Conservation (phyloP, 2,329 filamentous ascomycete genomes). For the Paecilomyces niveus region DNA sequence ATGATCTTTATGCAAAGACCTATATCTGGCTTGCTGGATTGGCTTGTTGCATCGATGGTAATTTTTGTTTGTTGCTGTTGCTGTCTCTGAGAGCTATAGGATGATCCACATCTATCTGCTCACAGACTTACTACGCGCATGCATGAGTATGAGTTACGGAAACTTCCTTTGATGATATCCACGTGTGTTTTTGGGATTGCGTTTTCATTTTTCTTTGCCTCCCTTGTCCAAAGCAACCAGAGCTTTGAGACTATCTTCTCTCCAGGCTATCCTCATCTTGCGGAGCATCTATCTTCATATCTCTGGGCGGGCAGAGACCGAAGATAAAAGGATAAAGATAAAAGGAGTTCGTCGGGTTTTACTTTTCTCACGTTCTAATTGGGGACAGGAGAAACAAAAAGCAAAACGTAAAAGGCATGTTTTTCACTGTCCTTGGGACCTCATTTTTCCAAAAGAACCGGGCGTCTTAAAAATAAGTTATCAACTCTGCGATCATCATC, state of each 20-base stretch:
- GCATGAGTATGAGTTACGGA: constrained; percentile 1
- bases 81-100: background rate
- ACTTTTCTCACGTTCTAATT: background rate
- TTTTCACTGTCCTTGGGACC: background rate
- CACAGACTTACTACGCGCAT: background rate
- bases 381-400: background rate
- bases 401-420: background rate
- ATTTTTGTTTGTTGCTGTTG: constrained; percentile 18
- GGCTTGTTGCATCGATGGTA: constrained; percentile 7
- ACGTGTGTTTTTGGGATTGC: background rate
- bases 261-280: background rate
- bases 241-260: background rate
- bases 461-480: background rate
- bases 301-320: background rate
- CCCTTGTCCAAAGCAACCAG: background rate
- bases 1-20: constrained; percentile 8
- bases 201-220: background rate
- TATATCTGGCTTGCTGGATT: constrained; percentile 6
- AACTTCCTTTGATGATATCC: background rate
- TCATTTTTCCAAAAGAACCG: background rate
- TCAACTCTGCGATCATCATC: background rate
- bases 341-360: background rate
- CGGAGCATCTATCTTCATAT: background rate
- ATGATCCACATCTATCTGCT: background rate
- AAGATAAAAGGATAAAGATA: background rate